phyloP scores from a whole-genome alignment of 2,329 filamentous ascomycete species.

The Trichoderma brevicompactum region DNA sequence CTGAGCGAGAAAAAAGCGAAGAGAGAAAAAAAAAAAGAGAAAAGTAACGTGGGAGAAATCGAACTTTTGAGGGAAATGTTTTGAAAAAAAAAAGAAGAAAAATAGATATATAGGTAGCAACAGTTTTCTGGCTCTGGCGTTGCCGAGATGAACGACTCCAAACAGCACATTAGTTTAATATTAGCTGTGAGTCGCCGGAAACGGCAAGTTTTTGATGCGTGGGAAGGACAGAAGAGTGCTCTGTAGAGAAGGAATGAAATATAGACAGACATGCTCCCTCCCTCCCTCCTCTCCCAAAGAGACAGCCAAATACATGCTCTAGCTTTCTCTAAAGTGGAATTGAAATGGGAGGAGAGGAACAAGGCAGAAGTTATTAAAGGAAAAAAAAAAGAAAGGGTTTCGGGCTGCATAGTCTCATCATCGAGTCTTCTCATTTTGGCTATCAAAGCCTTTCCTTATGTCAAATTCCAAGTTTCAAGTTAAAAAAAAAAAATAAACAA shows the following conservation, averaged over 20 bases:
- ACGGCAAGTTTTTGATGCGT: neutral
- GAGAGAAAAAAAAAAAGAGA: too few species aligned
- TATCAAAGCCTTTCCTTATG: conserved; percentile 3
- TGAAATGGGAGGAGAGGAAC: neutral
- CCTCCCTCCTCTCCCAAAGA: neutral
- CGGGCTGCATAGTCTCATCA: conserved; percentile 14
- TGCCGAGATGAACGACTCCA: neutral
- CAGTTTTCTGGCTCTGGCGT: neutral
- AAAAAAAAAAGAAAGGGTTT: conserved; percentile 10
- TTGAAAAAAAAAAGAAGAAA: too few species aligned
- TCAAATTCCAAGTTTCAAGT: neutral
- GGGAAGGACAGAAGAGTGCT: neutral
- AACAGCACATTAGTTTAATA: neutral
- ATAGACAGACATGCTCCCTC: neutral
- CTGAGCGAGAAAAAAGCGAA: neutral
- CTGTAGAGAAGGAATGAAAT: neutral
- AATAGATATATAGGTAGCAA: neutral
- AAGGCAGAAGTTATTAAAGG: conserved; percentile 1
- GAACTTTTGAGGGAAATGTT: neutral
- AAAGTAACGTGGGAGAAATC: neutral
- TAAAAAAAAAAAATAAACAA: neutral
- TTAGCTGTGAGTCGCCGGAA: neutral
- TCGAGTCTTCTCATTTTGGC: conserved; percentile 6
- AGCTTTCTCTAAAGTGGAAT: too few species aligned
- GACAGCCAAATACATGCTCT: neutral